Conservation (phyloP, 352 stramenopile species). For the Plasmopara halstedii region DNA sequence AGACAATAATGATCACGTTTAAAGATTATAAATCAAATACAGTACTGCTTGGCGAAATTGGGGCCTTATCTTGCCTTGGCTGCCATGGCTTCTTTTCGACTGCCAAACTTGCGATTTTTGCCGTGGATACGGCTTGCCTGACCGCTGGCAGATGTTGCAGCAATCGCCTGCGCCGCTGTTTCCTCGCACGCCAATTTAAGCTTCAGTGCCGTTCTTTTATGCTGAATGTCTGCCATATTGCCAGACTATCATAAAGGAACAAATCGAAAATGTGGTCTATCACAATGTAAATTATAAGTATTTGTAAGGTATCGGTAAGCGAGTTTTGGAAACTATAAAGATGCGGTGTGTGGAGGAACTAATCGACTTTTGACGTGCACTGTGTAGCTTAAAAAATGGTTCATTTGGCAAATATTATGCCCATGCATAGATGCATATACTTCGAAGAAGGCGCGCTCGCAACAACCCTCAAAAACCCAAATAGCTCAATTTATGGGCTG, state of each 20-base stretch:
- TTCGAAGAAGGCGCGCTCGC: no score
- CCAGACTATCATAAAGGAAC: not conserved
- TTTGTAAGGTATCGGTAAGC: no score
- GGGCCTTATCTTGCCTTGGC: slow-evolving; percentile 44
- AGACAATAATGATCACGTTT: no score
- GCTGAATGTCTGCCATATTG: slow-evolving; percentile 50
- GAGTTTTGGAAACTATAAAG: no score
- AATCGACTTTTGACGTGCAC: no score
- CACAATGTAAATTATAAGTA: not conserved
- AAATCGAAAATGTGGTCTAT: not conserved
- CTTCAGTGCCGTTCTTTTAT: slow-evolving; percentile 56
- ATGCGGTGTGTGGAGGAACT: no score
- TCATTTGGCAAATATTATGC: no score
- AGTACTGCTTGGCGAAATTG: not conserved
- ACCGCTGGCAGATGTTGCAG: slow-evolving; percentile 54
- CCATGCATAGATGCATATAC: no score
- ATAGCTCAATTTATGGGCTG: no score
- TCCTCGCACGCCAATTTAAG: slow-evolving; percentile 80
- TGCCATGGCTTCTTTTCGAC: slow-evolving; percentile 71
- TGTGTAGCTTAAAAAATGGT: no score
- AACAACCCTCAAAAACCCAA: no score
- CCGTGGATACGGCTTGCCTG: slow-evolving; percentile 72
- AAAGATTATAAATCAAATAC: not conserved
- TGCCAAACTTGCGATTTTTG: slow-evolving; percentile 81
- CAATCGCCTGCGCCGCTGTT: slow-evolving; percentile 71